These are phyloP conservation scores for Mycena rebaudengoi DNA, from an alignment of 768 basidiomycete genomes.

Conservation along the genomic window DNA sequence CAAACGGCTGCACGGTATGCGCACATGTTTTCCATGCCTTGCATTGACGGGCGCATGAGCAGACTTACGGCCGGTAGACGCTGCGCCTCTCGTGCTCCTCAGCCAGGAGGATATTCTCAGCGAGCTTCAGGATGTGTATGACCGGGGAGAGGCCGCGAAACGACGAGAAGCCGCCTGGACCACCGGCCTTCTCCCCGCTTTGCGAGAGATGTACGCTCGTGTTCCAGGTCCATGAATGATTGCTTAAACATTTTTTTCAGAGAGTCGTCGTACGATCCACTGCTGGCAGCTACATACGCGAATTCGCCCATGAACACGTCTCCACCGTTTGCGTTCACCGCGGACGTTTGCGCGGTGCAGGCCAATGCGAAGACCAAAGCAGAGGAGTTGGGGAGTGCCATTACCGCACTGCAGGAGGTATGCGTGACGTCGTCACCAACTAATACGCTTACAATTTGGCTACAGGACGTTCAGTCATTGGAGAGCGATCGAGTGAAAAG, in stretches of 20 bases:
- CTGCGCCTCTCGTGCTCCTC: slow-evolving; percentile 34
- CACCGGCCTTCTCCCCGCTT: slow-evolving; percentile 16
- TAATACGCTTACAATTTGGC: not conserved
- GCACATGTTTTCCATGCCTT: not conserved
- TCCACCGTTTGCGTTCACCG: slow-evolving; percentile 32
- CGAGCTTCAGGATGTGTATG: slow-evolving; percentile 25
- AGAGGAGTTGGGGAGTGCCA: slow-evolving; percentile 21
- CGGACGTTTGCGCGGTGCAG: slow-evolving; percentile 19
- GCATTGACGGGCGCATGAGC: not conserved
- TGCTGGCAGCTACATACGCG: slow-evolving; percentile 30
- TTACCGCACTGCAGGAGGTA: slow-evolving; percentile 34
- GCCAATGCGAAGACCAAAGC: slow-evolving; percentile 29
- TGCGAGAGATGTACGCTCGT: slow-evolving; percentile 26
- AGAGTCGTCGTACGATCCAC: slow-evolving; percentile 23
- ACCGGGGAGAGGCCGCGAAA: slow-evolving; percentile 9
- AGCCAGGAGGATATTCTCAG: slow-evolving; percentile 30
- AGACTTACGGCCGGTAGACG: slow-evolving; percentile 29
- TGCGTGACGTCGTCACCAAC: no score
- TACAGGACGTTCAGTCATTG: slow-evolving; percentile 16
- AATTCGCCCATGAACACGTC: slow-evolving; percentile 38
- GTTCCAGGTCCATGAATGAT: not conserved
- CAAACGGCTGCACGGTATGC: slow-evolving; percentile 23
- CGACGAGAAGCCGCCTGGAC: slow-evolving; percentile 27
- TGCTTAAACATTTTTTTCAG: slow-evolving; percentile 12
- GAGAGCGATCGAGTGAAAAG: slow-evolving; percentile 11